phyloP scores from a whole-genome alignment of 2,329 filamentous ascomycete species.

The Epichloe typhina region DNA sequence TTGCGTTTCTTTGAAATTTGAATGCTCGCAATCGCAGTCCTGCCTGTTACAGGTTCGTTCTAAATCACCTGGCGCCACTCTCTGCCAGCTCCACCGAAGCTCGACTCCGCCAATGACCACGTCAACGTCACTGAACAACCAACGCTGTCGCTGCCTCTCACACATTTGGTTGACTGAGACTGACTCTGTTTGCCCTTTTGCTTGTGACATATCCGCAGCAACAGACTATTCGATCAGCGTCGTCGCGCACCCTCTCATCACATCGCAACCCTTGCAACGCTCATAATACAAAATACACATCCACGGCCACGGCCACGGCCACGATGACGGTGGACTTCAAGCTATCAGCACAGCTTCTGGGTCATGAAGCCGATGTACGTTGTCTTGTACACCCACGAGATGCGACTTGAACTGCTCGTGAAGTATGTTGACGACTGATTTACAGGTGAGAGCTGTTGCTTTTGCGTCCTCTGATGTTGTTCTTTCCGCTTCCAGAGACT shows the following conservation, averaged over 20 bases:
- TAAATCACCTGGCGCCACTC: neutral
- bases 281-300: neutral
- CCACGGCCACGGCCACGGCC: conserved; percentile 1
- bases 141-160: neutral
- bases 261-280: neutral
- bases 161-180: neutral
- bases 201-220: neutral
- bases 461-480: conserved; percentile 63
- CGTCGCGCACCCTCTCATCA: neutral
- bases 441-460: conserved; percentile 71
- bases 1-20: neutral
- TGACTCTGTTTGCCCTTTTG: neutral
- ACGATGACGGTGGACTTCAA: conserved; percentile 73
- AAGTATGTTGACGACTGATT: neutral
- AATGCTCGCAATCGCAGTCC: neutral
- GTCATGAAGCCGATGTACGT: conserved; percentile 86
- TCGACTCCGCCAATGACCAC: conserved; percentile 3
- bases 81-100: conserved; percentile 3
- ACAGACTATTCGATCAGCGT: neutral
- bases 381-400: neutral
- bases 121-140: neutral
- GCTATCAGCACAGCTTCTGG: conserved; percentile 77
- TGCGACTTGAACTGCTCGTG: neutral
- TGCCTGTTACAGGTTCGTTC: neutral
- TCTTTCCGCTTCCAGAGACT: conserved; percentile 82